These are phyloP conservation scores for Eucalyptus tenuipes DNA, from an alignment of 345 rosid species.

Conservation along the genomic window DNA sequence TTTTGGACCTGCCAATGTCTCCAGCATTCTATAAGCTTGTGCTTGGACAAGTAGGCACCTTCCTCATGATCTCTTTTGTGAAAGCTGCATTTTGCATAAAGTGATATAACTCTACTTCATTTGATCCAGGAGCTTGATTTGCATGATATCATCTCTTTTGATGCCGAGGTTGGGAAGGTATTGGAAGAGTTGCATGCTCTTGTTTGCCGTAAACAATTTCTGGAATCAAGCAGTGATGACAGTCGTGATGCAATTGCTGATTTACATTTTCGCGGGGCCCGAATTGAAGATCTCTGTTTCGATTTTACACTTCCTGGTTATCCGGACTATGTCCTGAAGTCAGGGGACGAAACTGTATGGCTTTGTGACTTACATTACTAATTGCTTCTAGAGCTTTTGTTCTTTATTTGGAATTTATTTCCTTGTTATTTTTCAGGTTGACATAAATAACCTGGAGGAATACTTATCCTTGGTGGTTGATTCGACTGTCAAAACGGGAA, in stretches of 20 bases:
- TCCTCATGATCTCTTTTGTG: neutral
- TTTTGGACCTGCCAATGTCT: conserved; percentile 80
- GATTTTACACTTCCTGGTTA: conserved; percentile 95
- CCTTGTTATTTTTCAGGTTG: conserved; percentile 39
- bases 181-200: conserved; percentile 75
- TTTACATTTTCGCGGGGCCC: conserved; percentile 48
- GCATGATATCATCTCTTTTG: conserved; percentile 72
- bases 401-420: neutral
- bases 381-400: neutral
- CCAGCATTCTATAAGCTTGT: conserved; percentile 80
- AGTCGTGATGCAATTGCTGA: conserved; percentile 20
- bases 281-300: conserved; percentile 75
- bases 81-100: neutral
- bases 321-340: conserved; percentile 71
- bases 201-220: conserved; percentile 63
- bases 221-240: conserved; percentile 35
- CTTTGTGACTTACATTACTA: neutral
- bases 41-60: conserved; percentile 68
- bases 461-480: conserved; percentile 79
- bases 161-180: conserved; percentile 74
- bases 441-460: conserved; percentile 72
- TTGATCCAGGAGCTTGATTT: conserved; percentile 91
- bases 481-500: conserved; percentile 84
- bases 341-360: conserved; percentile 75
- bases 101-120: neutral